These are phyloP conservation scores for Aphanomyces astaci DNA, from an alignment of 352 stramenopile species.

Conservation along the genomic window DNA sequence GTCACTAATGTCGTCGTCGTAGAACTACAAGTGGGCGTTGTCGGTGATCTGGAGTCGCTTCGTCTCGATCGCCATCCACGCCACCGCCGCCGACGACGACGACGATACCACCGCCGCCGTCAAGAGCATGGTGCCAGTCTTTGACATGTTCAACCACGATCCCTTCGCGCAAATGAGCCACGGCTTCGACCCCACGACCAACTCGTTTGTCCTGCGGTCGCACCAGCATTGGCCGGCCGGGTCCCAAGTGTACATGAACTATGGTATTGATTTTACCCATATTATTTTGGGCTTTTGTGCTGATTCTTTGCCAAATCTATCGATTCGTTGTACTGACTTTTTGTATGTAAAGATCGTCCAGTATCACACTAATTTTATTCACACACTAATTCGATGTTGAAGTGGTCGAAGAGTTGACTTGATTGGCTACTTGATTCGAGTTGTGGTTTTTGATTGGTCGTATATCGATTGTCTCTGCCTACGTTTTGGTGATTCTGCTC, in stretches of 20 bases:
- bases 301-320: no score
- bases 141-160: conserved; percentile 84
- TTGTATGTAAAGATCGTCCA: no score
- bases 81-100: conserved; percentile 32
- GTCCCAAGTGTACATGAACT: conserved; percentile 73
- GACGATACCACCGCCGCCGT: conserved; percentile 13
- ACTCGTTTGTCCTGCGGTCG: conserved; percentile 56
- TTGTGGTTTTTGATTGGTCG: no score
- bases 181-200: conserved; percentile 41
- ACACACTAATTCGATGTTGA: no score
- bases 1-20: conserved; percentile 54
- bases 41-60: conserved; percentile 83
- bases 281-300: neutral
- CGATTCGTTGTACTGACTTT: no score
- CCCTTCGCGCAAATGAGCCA: conserved; percentile 65
- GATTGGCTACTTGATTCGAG: neutral
- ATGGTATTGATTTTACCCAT: conserved; percentile 30
- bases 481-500: no score
- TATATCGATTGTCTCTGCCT: no score
- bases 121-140: conserved; percentile 79
- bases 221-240: conserved; percentile 67
- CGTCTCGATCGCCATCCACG: conserved; percentile 48
- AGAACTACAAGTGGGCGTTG: conserved; percentile 75
- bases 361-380: no score
- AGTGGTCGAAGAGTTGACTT: no score